Conservation (phyloP, 257 asterid species). For the Cordia subcordata region DNA sequence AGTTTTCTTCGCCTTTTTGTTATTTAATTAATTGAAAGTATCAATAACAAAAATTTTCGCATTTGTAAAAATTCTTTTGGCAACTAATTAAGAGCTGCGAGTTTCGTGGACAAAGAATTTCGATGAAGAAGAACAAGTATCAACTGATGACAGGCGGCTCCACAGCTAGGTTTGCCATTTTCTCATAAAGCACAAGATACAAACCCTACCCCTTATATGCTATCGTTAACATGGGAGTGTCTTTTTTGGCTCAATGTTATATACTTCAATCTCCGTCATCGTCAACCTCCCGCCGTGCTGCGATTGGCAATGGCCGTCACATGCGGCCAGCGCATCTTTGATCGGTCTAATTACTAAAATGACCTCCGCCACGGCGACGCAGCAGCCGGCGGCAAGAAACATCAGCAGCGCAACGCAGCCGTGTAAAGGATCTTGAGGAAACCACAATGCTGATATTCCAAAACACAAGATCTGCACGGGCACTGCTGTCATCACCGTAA, state of each 20-base stretch:
- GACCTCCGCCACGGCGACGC: conserved; percentile 48
- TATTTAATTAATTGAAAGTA: not conserved
- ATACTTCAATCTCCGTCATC: not conserved
- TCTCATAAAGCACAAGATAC: not conserved
- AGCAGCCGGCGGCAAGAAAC: conserved; percentile 41
- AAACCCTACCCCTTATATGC: too few species aligned
- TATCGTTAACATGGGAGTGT: too few species aligned
- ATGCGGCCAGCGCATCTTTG: conserved; percentile 48
- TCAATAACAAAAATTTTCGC: conserved; percentile 3
- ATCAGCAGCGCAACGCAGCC: conserved; percentile 34
- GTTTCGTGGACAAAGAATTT: not conserved
- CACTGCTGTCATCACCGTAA: conserved; percentile 47
- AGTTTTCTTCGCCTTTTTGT: not conserved
- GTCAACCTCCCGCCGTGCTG: conserved; percentile 10
- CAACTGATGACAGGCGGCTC: not conserved
- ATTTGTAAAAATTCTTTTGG: not conserved
- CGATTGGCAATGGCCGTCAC: conserved; percentile 15
- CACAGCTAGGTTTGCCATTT: too few species aligned
- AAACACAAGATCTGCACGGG: conserved; percentile 55
- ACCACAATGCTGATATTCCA: conserved; percentile 43
- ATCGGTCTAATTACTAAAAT: conserved; percentile 65
- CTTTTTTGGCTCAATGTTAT: conserved; percentile 2
- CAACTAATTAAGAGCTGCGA: not conserved
- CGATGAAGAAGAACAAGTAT: not conserved
- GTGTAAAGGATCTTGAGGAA: conserved; percentile 37